Conservation (phyloP, 768 basidiomycete genomes). For the Amanita inopinata region DNA sequence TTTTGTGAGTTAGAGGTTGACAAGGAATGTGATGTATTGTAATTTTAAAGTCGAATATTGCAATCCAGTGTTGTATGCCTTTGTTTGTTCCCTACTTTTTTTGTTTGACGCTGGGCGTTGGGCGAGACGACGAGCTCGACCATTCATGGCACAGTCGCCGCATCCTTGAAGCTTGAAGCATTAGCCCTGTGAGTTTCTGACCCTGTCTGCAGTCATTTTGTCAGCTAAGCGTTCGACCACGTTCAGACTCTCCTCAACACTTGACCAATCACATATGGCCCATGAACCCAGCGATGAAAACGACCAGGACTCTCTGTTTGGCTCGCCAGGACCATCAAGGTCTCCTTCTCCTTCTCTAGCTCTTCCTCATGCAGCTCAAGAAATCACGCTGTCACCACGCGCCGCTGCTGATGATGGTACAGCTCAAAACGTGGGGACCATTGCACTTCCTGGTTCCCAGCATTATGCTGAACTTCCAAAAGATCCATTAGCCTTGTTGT, state of each 20-base stretch:
- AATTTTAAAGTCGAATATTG: not conserved
- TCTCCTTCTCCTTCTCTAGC: constrained; percentile 55
- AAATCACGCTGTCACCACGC: constrained; percentile 14
- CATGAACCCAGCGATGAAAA: constrained; percentile 19
- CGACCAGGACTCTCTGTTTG: constrained; percentile 71
- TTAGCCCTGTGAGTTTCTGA: too few species aligned
- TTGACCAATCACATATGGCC: too few species aligned
- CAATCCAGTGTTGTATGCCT: not conserved
- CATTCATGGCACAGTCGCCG: too few species aligned
- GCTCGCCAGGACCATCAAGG: constrained; percentile 73
- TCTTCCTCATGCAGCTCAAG: constrained; percentile 36
- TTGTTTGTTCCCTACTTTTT: not conserved
- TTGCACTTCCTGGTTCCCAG: constrained; percentile 97
- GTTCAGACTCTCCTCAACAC: not conserved
- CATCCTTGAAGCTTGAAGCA: too few species aligned
- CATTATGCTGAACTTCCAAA: constrained; percentile 78
- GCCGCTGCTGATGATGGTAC: constrained; percentile 20
- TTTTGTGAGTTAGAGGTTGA: not conserved
- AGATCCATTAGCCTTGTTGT: constrained; percentile 65
- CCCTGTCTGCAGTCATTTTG: not conserved
- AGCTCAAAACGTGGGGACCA: constrained; percentile 91
- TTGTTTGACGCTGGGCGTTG: not conserved
- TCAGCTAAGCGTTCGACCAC: not conserved
- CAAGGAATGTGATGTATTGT: not conserved
- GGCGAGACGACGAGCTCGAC: too few species aligned